Base-by-base conservation (phyloP, 2,329 filamentous ascomycete genomes). In the Plenodomus lindquistii region DNA sequence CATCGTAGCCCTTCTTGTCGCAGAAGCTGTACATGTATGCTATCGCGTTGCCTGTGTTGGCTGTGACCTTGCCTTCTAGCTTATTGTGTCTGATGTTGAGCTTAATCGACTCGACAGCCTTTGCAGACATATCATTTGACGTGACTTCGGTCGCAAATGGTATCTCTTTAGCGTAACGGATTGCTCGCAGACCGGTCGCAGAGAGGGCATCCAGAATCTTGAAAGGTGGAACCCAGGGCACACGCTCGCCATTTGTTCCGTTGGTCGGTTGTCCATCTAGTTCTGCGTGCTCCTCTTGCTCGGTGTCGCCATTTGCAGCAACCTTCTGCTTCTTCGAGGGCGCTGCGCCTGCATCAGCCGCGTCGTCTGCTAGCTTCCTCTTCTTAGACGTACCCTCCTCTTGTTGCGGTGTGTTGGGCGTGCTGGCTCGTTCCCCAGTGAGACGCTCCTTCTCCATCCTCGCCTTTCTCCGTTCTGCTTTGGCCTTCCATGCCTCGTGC, bases 161-260 rank as follows among this genome's bases (percentile, higher is more conserved):
- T 20, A 99, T 84, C 68, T 99, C 94, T 60, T 91, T 87, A 0
- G 90, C 89, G 72, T 97, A 99, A 51, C 94, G 87, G 36, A 99
- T 75, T 5, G 94, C 94, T 54, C 94, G 86, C 5, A 99, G 81
- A 19, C 94, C 94, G 2, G 92, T 96, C 1, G 94, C 94, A 9
- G 94, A 99, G 4, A 99, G 81, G 0, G 94, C 94, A 72, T 99
- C 94, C 8, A 99, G 83, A 34, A 99, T 93, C n/a, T 85, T 65
- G 44, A 71, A 71, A 3, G 54, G 45, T 2, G 66, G 63, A 45
- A 37, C 59, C 59, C 60, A 71, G 9, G 50, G 40, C 17, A 46
- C 40, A 2, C 37, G 46, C 18, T 54, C 49, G 43, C 63, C 46
- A 21, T 36, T 50, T 3, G 47, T 18, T 3, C 37, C 37, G 11